Percentiles rank a stretch among this genome's conserved stretches.
Evolutionary conservation across 2,329 filamentous ascomycete genomes (phyloP).

Genomic region (Fusarium coicis): DNA sequence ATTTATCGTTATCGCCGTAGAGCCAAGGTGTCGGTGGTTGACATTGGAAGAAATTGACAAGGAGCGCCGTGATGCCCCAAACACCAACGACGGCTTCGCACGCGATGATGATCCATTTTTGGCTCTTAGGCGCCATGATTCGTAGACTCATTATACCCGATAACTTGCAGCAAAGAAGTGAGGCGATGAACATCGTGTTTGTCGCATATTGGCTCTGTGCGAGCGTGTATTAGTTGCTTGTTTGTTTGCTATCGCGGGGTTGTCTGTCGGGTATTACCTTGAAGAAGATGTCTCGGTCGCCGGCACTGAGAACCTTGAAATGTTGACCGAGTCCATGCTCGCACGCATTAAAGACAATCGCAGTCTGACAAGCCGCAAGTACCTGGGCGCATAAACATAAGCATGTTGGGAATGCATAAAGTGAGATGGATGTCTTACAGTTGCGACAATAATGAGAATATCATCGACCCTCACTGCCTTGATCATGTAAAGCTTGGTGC

Average conservation of each 20-base stretch:
- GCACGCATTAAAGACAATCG: constrained; percentile 30
- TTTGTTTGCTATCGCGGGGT: neutral
- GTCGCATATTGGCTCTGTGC: constrained; percentile 43
- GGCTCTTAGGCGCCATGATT: constrained; percentile 39
- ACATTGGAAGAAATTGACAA: constrained; percentile 45
- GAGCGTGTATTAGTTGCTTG: constrained; percentile 15
- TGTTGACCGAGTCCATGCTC: constrained; percentile 41
- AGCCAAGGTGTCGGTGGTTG: constrained; percentile 42
- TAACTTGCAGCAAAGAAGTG: constrained; percentile 42
- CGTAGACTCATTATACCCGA: constrained; percentile 42
- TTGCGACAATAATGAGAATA: constrained; percentile 38
- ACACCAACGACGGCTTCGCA: constrained; percentile 33
- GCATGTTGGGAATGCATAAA: neutral
- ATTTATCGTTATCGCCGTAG: constrained; percentile 36
- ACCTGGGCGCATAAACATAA: constrained; percentile 19
- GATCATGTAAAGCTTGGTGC: constrained; percentile 47
- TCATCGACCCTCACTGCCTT: constrained; percentile 44
- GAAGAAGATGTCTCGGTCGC: constrained; percentile 34
- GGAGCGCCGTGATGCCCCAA: constrained; percentile 41
- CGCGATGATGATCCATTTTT: constrained; percentile 32
- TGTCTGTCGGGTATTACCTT: constrained; percentile 33
- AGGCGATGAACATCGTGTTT: constrained; percentile 41
- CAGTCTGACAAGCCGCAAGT: constrained; percentile 39
- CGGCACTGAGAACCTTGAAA: constrained; percentile 22
- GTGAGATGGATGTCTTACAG: constrained; percentile 19